These are phyloP conservation scores for Coriaria nepalensis DNA, from an alignment of 306 rosid species.

Conservation along the genomic window DNA sequence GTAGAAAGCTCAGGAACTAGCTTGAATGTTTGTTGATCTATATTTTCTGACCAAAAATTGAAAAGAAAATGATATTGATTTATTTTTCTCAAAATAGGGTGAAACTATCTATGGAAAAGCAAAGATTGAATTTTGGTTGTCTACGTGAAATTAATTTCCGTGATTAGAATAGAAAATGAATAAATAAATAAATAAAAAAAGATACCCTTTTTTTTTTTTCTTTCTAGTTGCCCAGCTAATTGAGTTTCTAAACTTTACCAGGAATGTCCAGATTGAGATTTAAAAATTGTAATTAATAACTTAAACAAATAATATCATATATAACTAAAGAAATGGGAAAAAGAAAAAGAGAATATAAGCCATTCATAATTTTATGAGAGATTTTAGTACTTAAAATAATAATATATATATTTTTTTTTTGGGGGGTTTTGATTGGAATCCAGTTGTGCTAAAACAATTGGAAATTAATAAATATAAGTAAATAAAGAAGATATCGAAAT, in stretches of 20 bases:
- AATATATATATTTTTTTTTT: slow-evolving; percentile 20
- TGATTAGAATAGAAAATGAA: slow-evolving; percentile 36
- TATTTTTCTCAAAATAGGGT: slow-evolving; percentile 7
- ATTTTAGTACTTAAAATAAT: slow-evolving; percentile 14
- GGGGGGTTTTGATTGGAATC: slow-evolving; percentile 58
- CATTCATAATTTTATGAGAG: slow-evolving; percentile 21
- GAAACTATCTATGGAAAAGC: slow-evolving; percentile 13
- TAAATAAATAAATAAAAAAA: slow-evolving; percentile 22
- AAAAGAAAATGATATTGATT: slow-evolving; percentile 6
- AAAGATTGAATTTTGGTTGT: slow-evolving; percentile 17
- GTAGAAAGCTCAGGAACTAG: not conserved
- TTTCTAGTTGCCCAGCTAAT: slow-evolving; percentile 37
- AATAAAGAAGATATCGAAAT: slow-evolving; percentile 30
- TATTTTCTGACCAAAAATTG: not conserved
- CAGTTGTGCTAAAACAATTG: slow-evolving; percentile 15
- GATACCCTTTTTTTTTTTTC: slow-evolving; percentile 20
- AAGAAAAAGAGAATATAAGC: slow-evolving; percentile 12
- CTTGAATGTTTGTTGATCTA: slow-evolving; percentile 9
- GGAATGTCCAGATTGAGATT: slow-evolving; percentile 54
- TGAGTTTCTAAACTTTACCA: slow-evolving; percentile 44
- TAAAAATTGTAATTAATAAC: slow-evolving; percentile 16
- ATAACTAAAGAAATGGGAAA: slow-evolving; percentile 11
- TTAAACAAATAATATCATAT: not conserved
- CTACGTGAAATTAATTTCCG: slow-evolving; percentile 4
- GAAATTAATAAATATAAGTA: slow-evolving; percentile 29